Evolutionary conservation across 2,329 filamentous ascomycete species (phyloP), one percentile per base, ranked within the genome.

Genomic region (Rutstroemia sp.): DNA sequence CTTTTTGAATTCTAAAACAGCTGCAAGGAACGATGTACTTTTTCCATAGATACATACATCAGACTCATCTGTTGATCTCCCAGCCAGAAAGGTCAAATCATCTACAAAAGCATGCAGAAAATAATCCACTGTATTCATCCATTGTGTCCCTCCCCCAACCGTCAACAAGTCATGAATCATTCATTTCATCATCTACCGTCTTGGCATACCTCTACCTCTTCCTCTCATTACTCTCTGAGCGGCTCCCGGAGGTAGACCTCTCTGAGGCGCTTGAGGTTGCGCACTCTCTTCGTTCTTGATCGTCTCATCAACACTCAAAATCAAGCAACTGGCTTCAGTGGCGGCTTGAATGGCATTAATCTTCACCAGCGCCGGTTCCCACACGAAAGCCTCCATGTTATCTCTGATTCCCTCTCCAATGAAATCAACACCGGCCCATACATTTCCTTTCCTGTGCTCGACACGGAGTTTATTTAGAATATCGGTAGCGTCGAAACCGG

Each of bases 361-460:
- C 84, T 99, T 99, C 70, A 99, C 89, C 62, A 97, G 78, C 48
- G 89, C 88, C 5, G 94, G 94, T 76, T 99, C 94, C 94, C 94
- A 99, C 44, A 99, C 94, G 72, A 97, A 99, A 56, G 82, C 86
- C 71, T 89, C 87, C 81, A 97, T 87, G 79, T 97, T 97, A 76
- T 99, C 88, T 57, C 89, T 80, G 61, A 96, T 88, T 60, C 92
- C 92, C 75, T 99, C 94, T 67, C 91, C 84, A 64, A 85, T 78
- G 70, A 99, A 97, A 76, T 99, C 94, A 27, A 99, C 92, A 70
- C 94, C 94, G 4, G 92, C 91, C 94, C 94, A 99, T 52, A 83
- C 84, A 70, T 88, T 88, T 64, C 91, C 91, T 76, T 92, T 94
- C 71, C 90, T 84, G 77, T 99, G 94, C 80, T 96, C 92, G 58